Evolutionary conservation across 164 flowering plant species (phyloP).

Genomic region (Buxus sempervirens): DNA sequence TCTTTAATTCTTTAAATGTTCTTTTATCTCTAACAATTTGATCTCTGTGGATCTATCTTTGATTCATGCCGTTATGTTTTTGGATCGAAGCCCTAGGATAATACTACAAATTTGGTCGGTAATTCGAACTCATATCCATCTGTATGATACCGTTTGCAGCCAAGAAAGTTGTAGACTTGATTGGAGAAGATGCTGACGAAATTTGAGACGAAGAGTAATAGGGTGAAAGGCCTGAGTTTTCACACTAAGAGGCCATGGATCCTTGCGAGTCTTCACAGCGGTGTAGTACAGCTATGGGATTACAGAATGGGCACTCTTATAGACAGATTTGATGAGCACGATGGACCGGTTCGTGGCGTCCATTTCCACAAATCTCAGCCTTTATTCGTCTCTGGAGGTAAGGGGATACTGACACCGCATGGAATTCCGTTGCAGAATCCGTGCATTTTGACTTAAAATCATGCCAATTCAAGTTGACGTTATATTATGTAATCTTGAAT

Average conservation of each 20-base stretch:
- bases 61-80: neutral
- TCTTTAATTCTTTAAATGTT: neutral
- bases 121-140: constrained; percentile 5
- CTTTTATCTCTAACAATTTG: neutral
- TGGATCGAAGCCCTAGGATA: neutral
- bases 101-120: neutral
- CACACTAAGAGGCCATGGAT: constrained; percentile 95
- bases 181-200: constrained; percentile 75
- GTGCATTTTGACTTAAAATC: neutral
- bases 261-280: constrained; percentile 91
- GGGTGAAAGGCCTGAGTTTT: constrained; percentile 90
- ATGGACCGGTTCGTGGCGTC: constrained; percentile 93
- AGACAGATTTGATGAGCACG: constrained; percentile 89
- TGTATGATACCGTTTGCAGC: neutral
- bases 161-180: constrained; percentile 13
- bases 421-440: neutral
- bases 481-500: neutral
- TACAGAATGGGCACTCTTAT: constrained; percentile 92
- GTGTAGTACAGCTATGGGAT: constrained; percentile 99
- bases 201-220: constrained; percentile 94
- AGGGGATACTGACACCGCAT: neutral
- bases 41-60: neutral
- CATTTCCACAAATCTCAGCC: constrained; percentile 92
- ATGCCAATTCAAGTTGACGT: neutral
- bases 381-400: constrained; percentile 92